Evolutionary conservation across 2,329 filamentous ascomycete genomes (phyloP).

Genomic region (Onygenales sp.): DNA sequence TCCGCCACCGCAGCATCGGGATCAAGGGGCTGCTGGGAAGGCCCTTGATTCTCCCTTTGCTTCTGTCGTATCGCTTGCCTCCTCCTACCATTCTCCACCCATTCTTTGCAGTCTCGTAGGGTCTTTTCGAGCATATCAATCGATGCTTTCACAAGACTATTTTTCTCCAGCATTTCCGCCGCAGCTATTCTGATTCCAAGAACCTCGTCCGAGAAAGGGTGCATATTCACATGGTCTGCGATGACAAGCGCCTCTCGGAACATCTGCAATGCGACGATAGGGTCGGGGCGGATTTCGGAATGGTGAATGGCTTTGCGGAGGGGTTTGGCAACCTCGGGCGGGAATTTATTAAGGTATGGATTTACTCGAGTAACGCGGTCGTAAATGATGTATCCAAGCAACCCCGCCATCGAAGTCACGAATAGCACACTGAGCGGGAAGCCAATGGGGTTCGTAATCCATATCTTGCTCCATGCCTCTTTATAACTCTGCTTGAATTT

Average conservation of each 20-base stretch:
- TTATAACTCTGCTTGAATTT: slow-evolving; percentile 24
- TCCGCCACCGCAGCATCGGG: slow-evolving; percentile 9
- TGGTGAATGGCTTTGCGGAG: slow-evolving; percentile 81
- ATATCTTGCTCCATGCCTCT: slow-evolving; percentile 29
- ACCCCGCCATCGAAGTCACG: slow-evolving; percentile 22
- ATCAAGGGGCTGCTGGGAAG: slow-evolving; percentile 11
- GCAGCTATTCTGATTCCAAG: slow-evolving; percentile 81
- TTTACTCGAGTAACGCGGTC: slow-evolving; percentile 33
- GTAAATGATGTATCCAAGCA: slow-evolving; percentile 34
- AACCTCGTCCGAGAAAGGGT: slow-evolving; percentile 84
- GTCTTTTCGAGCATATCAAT: slow-evolving; percentile 72
- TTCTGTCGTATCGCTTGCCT: slow-evolving; percentile 13
- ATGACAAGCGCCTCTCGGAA: slow-evolving; percentile 71
- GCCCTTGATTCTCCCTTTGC: slow-evolving; percentile 7
- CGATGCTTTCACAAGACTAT: slow-evolving; percentile 59
- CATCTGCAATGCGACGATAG: slow-evolving; percentile 68
- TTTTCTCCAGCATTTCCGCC: slow-evolving; percentile 68
- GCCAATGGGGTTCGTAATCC: slow-evolving; percentile 34
- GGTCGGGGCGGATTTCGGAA: slow-evolving; percentile 65
- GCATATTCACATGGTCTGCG: slow-evolving; percentile 64
- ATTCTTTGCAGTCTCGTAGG: slow-evolving; percentile 53
- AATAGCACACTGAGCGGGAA: slow-evolving; percentile 33
- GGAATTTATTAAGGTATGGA: slow-evolving; percentile 34
- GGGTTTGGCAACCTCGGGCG: slow-evolving; percentile 41
- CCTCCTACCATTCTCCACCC: slow-evolving; percentile 21